phyloP scores from a whole-genome alignment of 768 basidiomycete species.

The Trametes villosa region DNA sequence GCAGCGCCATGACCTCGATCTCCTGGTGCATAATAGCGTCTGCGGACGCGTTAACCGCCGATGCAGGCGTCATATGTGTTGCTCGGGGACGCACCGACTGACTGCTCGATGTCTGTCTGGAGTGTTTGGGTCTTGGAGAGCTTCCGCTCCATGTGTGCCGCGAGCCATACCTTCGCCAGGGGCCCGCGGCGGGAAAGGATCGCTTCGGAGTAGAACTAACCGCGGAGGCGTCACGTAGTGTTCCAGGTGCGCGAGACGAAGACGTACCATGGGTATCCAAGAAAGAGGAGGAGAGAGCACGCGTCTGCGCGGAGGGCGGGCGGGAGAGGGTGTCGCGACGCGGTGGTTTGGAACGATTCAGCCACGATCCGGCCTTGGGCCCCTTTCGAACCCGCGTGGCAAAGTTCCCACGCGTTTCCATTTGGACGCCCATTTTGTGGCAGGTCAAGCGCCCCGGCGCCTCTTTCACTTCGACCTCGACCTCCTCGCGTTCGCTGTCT shows the following conservation, averaged over 20 bases:
- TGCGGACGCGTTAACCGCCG: conserved; percentile 31
- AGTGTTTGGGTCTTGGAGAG: conserved; percentile 94
- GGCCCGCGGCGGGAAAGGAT: conserved; percentile 94
- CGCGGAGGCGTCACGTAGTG: not conserved
- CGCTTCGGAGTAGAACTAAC: conserved; percentile 89
- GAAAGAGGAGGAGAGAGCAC: conserved; percentile 16
- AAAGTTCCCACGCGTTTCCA: conserved; percentile 5
- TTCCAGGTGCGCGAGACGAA: not conserved
- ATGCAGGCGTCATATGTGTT: no score
- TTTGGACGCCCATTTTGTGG: conserved; percentile 6
- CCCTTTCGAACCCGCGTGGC: conserved; percentile 22
- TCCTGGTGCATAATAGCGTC: conserved; percentile 96
- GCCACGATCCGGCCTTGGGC: conserved; percentile 13
- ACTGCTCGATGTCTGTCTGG: conserved; percentile 93
- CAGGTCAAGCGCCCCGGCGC: not conserved
- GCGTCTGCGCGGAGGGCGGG: conserved; percentile 18
- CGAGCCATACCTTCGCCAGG: conserved; percentile 97
- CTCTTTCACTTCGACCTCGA: no score
- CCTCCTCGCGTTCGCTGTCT: not conserved
- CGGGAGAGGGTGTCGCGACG: conserved; percentile 6
- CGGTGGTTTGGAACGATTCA: conserved; percentile 22
- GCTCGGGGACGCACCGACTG: conserved; percentile 68
- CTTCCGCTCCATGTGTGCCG: conserved; percentile 98
- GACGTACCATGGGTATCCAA: conserved; percentile 34
- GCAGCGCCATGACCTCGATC: conserved; percentile 89